These are phyloP conservation scores for Sarocladiaceae sp. DNA, from an alignment of 2,329 filamentous ascomycete species.

Conservation along the genomic window DNA sequence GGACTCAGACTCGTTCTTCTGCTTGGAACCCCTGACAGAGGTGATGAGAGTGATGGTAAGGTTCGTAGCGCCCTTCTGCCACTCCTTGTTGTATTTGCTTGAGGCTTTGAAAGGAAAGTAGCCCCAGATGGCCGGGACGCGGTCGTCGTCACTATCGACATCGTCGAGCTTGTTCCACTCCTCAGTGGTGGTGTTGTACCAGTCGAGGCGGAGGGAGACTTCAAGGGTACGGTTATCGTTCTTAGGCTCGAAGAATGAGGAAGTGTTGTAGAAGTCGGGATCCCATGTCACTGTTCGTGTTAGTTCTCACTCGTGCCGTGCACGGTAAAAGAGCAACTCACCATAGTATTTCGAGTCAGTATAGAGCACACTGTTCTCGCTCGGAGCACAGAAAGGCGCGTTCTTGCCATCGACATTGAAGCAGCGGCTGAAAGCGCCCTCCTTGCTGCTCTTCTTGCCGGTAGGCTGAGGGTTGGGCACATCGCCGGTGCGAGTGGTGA, in stretches of 20 bases:
- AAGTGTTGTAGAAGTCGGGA: conserved; percentile 40
- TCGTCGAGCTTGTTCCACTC: conserved; percentile 31
- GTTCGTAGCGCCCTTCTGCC: conserved; percentile 33
- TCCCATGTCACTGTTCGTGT: conserved; percentile 50
- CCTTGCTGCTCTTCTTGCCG: conserved; percentile 29
- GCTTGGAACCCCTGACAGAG: conserved; percentile 24
- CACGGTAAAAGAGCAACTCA: conserved; percentile 22
- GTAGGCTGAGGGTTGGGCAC: conserved; percentile 41
- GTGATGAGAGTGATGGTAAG: conserved; percentile 43
- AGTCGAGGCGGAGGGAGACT: conserved; percentile 35
- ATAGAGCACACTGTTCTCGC: conserved; percentile 37
- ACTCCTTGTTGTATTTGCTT: conserved; percentile 29
- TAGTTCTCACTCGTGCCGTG: background rate
- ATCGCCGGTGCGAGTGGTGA: conserved; percentile 37
- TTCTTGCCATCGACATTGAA: conserved; percentile 40
- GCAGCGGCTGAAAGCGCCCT: conserved; percentile 48
- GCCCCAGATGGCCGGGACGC: conserved; percentile 37
- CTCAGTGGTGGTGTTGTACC: conserved; percentile 32
- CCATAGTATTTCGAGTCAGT: conserved; percentile 47
- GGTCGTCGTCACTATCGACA: conserved; percentile 18
- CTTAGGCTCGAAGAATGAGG: conserved; percentile 9
- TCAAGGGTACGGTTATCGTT: conserved; percentile 24
- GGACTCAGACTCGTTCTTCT: conserved; percentile 31
- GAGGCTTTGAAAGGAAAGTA: conserved; percentile 44
- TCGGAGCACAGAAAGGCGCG: conserved; percentile 50